phyloP scores from a whole-genome alignment of 1,284 basidiomycete genomes.

The Rhodotorula sp. region DNA sequence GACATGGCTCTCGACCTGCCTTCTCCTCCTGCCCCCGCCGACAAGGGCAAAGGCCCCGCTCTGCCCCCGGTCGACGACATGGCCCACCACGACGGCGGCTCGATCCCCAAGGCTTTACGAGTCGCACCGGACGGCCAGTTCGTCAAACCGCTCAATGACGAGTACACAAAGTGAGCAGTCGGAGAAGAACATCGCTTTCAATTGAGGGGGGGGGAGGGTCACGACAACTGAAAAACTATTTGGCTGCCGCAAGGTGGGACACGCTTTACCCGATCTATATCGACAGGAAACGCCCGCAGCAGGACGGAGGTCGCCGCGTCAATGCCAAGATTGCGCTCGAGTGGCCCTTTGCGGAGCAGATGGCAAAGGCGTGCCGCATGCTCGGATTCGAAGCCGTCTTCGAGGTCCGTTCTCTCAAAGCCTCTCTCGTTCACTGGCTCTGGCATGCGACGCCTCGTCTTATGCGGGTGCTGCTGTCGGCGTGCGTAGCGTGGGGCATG shows the following conservation, averaged over 20 bases:
- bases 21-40: background rate
- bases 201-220: too few species aligned
- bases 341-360: conserved; percentile 90
- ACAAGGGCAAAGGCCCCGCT: conserved; percentile 10
- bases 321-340: conserved; percentile 76
- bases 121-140: conserved; percentile 9
- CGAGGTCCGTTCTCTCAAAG: conserved; percentile 48
- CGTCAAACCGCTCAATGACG: background rate
- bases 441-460: background rate
- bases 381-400: conserved; percentile 70
- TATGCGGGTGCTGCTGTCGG: too few species aligned
- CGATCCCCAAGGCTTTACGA: conserved; percentile 23
- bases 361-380: conserved; percentile 74
- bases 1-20: conserved; percentile 20
- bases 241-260: conserved; percentile 37
- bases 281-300: conserved; percentile 86
- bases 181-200: too few species aligned
- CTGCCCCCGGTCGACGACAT: background rate
- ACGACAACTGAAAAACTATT: too few species aligned
- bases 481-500: too few species aligned
- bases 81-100: background rate
- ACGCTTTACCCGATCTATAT: conserved; percentile 89
- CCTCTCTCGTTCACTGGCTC: background rate
- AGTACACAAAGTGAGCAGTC: conserved; percentile 10
- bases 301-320: conserved; percentile 76